Conservation (phyloP, 441 rosid species). For the Euphorbia celastroides region DNA sequence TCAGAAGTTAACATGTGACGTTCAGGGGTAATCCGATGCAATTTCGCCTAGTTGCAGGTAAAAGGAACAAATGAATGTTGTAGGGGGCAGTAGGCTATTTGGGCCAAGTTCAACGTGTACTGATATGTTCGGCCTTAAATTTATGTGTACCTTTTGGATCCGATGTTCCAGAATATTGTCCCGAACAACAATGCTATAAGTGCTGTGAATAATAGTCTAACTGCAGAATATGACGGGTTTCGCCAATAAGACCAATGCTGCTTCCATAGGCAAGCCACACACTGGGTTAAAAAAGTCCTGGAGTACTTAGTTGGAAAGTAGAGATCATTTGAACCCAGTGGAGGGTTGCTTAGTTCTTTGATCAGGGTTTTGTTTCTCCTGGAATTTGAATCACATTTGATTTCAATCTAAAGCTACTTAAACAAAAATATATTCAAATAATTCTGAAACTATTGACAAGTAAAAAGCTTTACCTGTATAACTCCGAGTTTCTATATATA, state of each 20-base stretch:
- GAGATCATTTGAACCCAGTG: slow-evolving; percentile 39
- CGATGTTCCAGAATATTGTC: slow-evolving; percentile 56
- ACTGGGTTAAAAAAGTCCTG: slow-evolving; percentile 39
- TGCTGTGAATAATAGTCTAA: slow-evolving; percentile 44
- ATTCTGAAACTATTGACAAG: not conserved
- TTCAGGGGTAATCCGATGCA: too few relatives aligned
- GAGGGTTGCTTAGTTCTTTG: slow-evolving; percentile 40
- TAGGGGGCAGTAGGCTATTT: too few relatives aligned
- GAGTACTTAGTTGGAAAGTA: slow-evolving; percentile 44
- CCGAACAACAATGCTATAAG: slow-evolving; percentile 50
- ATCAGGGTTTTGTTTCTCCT: slow-evolving; percentile 58
- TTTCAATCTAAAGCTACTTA: not conserved
- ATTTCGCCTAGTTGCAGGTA: too few relatives aligned
- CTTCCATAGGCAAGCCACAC: slow-evolving; percentile 60
- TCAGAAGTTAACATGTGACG: too few relatives aligned
- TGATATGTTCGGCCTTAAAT: too few relatives aligned
- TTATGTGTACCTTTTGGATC: slow-evolving; percentile 39
- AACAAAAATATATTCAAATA: not conserved
- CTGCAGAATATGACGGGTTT: slow-evolving; percentile 48
- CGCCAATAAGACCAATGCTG: slow-evolving; percentile 59
- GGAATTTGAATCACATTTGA: slow-evolving; percentile 6
- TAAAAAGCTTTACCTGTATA: slow-evolving; percentile 30
- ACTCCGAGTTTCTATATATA: slow-evolving; percentile 45
- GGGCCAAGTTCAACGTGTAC: too few relatives aligned
- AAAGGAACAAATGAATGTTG: too few relatives aligned